Conservation (phyloP, 108 stramenopile genomes). For the Discostella stelligeroides region DNA sequence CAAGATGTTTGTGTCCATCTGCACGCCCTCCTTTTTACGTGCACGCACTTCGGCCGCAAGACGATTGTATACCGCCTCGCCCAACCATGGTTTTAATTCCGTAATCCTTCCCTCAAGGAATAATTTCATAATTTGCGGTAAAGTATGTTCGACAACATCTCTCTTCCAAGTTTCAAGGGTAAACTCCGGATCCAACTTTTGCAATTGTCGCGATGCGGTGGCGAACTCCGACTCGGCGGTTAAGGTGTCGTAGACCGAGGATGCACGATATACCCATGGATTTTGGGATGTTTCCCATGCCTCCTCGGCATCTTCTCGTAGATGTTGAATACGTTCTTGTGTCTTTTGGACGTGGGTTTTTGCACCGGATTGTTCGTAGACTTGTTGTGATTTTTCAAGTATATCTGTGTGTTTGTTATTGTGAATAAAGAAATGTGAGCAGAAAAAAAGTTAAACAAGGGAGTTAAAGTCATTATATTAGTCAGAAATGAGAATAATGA, state of each 20-base stretch:
- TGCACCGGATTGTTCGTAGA: slow-evolving; percentile 83
- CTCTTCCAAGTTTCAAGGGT: slow-evolving; percentile 88
- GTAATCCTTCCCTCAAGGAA: slow-evolving; percentile 87
- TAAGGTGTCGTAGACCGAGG: slow-evolving; percentile 93
- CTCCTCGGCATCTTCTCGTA: slow-evolving; percentile 88
- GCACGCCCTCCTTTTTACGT: slow-evolving; percentile 88
- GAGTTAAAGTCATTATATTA: too few species aligned
- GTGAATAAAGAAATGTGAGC: too few species aligned
- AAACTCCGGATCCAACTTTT: slow-evolving; percentile 94
- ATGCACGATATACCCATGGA: slow-evolving; percentile 97
- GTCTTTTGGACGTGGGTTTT: slow-evolving; percentile 53
- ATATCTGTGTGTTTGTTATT: slow-evolving; percentile 41
- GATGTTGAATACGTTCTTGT: slow-evolving; percentile 70
- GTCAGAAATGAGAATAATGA: too few species aligned
- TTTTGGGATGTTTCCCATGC: slow-evolving; percentile 99
- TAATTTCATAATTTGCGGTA: slow-evolving; percentile 91
- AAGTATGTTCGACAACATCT: slow-evolving; percentile 87
- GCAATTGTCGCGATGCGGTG: slow-evolving; percentile 89
- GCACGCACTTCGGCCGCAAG: slow-evolving; percentile 87
- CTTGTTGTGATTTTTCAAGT: slow-evolving; percentile 56
- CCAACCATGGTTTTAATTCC: slow-evolving; percentile 88
- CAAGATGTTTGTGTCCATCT: slow-evolving; percentile 93
- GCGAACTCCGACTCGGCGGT: slow-evolving; percentile 95
- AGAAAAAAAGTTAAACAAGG: too few species aligned
- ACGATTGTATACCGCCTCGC: slow-evolving; percentile 88